A percentile compares a stretch with the other conserved stretches of the same genome.
These are phyloP conservation scores for Candida koratica DNA, from an alignment of 805 yeast species.

Conservation along the genomic window DNA sequence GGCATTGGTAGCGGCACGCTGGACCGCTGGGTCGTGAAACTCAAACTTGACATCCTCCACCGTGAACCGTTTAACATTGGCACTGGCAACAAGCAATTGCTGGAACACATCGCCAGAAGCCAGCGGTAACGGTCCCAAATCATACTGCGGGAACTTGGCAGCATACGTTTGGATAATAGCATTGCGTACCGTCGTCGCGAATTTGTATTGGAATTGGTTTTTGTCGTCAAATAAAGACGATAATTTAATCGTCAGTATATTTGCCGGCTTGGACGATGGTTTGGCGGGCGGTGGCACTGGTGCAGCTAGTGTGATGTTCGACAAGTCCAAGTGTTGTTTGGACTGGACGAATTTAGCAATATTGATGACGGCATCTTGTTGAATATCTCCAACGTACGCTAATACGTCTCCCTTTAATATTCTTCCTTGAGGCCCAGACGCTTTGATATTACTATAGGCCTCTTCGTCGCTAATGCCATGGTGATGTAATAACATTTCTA, in stretches of 20 bases:
- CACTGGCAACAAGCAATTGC: conserved; percentile 36
- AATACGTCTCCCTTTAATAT: conserved; percentile 87
- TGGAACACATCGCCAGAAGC: conserved; percentile 29
- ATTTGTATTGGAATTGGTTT: conserved; percentile 26
- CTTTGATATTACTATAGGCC: conserved; percentile 67
- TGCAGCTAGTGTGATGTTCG: conserved; percentile 48
- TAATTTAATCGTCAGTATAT: conserved; percentile 24
- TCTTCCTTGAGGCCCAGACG: conserved; percentile 88
- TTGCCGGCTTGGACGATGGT: conserved; percentile 25
- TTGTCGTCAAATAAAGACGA: conserved; percentile 25
- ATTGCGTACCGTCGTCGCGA: conserved; percentile 27
- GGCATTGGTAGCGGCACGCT: conserved; percentile 1
- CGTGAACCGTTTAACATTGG: conserved; percentile 32
- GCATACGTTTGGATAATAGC: conserved; percentile 32
- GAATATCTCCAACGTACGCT: conserved; percentile 72
- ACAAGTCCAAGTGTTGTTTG: conserved; percentile 64
- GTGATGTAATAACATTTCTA: conserved; percentile 56
- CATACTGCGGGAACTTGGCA: conserved; percentile 34
- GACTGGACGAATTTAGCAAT: conserved; percentile 55
- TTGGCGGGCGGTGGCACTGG: conserved; percentile 17
- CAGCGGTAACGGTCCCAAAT: conserved; percentile 28
- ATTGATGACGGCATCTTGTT: conserved; percentile 47
- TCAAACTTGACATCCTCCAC: conserved; percentile 26
- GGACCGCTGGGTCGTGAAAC: conserved; percentile 14
- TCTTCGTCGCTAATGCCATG: conserved; percentile 64